Conservation (phyloP, 140 eudicot genomes). For the Oenanthe javanica region DNA sequence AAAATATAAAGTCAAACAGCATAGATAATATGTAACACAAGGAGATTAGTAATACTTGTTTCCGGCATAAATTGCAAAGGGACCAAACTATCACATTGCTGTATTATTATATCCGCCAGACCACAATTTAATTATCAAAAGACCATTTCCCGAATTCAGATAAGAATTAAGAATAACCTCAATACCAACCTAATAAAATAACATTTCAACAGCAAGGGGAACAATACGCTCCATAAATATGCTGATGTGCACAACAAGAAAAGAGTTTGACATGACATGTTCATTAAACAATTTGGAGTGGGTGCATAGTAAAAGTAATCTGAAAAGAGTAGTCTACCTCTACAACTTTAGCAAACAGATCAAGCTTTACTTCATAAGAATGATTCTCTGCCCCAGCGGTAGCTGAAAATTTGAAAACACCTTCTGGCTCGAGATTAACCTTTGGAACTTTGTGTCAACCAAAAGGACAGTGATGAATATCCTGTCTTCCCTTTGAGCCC, state of each 20-base stretch:
- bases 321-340: conserved; percentile 39
- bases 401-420: conserved; percentile 65
- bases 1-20: neutral
- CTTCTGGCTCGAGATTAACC: conserved; percentile 79
- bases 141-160: neutral
- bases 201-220: neutral
- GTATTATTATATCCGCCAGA: neutral
- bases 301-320: neutral
- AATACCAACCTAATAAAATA: neutral
- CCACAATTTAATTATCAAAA: neutral
- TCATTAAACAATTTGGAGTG: neutral
- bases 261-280: neutral
- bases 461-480: conserved; percentile 63
- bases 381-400: conserved; percentile 53
- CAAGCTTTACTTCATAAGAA: conserved; percentile 60
- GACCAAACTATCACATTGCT: neutral
- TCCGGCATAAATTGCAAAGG: neutral
- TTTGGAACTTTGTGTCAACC: conserved; percentile 73
- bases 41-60: neutral
- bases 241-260: neutral
- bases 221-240: neutral
- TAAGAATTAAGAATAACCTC: neutral
- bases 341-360: conserved; percentile 78
- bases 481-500: conserved; percentile 92
- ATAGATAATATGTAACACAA: neutral